Conservation (phyloP, 495 filamentous ascomycete genomes). For the Penicillium simplicissimum region DNA sequence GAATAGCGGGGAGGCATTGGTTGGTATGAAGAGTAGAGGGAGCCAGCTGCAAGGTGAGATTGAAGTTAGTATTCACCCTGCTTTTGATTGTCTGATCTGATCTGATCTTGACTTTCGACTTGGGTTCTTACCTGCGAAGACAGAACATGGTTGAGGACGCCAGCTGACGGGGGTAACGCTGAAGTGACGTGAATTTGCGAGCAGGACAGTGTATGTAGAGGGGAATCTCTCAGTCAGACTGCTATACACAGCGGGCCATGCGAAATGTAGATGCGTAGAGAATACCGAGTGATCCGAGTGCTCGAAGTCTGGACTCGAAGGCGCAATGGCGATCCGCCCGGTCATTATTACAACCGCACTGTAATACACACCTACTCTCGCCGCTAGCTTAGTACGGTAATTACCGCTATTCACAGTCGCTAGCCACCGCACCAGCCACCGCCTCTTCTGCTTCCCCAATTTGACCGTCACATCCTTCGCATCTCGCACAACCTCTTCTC, state of each 20-base stretch:
- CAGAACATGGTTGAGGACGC: conserved; percentile 66
- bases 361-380: too few relatives aligned
- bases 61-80: not conserved
- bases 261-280: not conserved
- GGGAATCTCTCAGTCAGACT: too few relatives aligned
- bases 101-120: not conserved
- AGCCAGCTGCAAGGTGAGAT: conserved; percentile 36
- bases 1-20: conserved; percentile 79
- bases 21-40: conserved; percentile 53
- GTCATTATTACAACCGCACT: not conserved
- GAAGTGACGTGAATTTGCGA: not conserved
- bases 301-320: not conserved
- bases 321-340: not conserved
- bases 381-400: not conserved
- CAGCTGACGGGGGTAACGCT: not conserved
- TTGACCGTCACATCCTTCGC: conserved; percentile 7
- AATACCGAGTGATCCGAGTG: not conserved
- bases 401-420: not conserved
- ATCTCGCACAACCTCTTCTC: conserved; percentile 5
- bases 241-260: conserved; percentile 4
- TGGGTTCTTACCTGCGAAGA: conserved; percentile 63
- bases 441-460: conserved; percentile 25
- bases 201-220: not conserved
- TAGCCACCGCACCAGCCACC: conserved; percentile 23
- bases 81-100: not conserved